phyloP scores from a whole-genome alignment of 257 asterid genomes.

The Schizonepeta tenuifolia region DNA sequence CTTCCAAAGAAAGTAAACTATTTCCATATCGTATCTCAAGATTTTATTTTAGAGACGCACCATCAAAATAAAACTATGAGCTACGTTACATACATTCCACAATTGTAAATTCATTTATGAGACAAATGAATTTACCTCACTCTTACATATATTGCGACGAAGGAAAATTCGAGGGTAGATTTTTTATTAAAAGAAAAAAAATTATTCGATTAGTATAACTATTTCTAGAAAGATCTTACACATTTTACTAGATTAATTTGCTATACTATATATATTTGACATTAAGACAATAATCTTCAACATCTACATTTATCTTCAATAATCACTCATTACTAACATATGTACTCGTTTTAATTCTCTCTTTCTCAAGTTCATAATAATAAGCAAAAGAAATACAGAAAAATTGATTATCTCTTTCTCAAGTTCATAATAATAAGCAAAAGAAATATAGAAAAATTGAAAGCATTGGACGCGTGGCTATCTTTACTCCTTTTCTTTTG shows the following conservation, averaged over 20 bases:
- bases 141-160: background rate
- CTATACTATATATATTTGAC: no score
- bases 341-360: background rate
- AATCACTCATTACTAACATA: background rate
- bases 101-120: no score
- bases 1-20: slow-evolving; percentile 23
- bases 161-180: background rate
- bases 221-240: background rate
- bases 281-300: background rate
- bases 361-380: background rate
- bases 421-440: background rate
- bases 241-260: no score
- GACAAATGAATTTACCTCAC: no score
- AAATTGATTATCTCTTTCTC: background rate
- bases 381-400: background rate
- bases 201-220: no score
- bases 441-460: background rate
- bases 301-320: background rate
- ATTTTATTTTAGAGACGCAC: background rate
- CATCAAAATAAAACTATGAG: no score
- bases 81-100: no score
- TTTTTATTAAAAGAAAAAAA: no score
- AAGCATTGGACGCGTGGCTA: background rate
- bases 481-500: no score
- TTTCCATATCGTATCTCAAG: background rate